Base-by-base conservation (phyloP, 306 rosid species). In the Dryas alaskensis region DNA sequence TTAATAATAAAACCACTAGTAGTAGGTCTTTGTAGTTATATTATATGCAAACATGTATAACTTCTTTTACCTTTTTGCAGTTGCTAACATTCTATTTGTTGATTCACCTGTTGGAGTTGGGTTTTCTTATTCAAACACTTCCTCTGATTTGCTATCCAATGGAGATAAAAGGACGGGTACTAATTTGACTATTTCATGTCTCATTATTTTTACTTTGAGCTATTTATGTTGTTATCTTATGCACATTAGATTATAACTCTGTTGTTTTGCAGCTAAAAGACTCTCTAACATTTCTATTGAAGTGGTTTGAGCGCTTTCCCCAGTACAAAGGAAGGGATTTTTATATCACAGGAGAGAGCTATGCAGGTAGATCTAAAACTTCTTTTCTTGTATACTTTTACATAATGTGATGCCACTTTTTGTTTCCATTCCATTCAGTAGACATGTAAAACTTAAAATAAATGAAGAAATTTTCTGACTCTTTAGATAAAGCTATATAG, bases 61-160 rank as follows among this genome's bases (percentile, higher is more conserved):
- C 58, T 55, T 4, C n/a, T 65, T 74, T 63, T 76, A 44, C 67
- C 37, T 42, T 65, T 79, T 72, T 78, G 79, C 80, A 93, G 97
- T 84, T 86, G 98, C 98, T 81, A 93, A 93, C 54, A 27, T 91
- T 86, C 77, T 93, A 63, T 93, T 89, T 79, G 8, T 93, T 10
- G 98, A 93, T 63, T 81, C 97, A 72, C 97, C 97, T 74, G 92
- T 80, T 81, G 98, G 98, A 78, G 98, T 93, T 76, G 98, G 98
- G 57, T 93, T 85, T 84, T 93, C 98, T 37, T 93, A 93, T 85
- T 91, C 97, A n/a, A 91, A 89, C 65, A 82, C 83, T 53, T 73
- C 89, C 58, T 85, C 93, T 22, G 96, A 93, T 71, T 11, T 90
- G 63, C 68, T 69, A 55, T 79, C 79, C 70, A 89, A 86, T 73